A percentile compares a stretch with the other conserved stretches of the same genome.
phyloP scores from a whole-genome alignment of 2,329 filamentous ascomycete genomes.

The Gnomoniopsis smithogilvyi region DNA sequence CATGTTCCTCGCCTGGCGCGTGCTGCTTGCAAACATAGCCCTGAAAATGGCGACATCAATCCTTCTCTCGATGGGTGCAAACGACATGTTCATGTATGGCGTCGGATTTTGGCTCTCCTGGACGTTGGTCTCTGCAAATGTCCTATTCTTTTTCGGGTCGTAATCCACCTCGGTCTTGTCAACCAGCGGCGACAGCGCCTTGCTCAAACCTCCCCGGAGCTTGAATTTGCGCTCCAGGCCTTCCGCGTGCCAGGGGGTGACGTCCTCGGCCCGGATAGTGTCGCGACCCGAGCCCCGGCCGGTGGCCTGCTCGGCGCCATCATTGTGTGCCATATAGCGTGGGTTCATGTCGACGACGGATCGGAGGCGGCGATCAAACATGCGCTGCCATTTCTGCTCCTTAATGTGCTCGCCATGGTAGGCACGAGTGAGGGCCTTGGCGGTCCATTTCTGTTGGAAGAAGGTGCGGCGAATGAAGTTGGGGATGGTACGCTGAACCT shows the following conservation, averaged over 20 bases:
- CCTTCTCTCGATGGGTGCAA: conserved; percentile 83
- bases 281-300: conserved; percentile 76
- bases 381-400: conserved; percentile 90
- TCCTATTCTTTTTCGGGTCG: neutral
- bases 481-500: conserved; percentile 14
- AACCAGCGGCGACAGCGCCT: neutral
- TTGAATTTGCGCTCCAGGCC: conserved; percentile 21
- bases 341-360: conserved; percentile 85
- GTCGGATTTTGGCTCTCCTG: conserved; percentile 45
- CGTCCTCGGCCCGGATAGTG: conserved; percentile 11
- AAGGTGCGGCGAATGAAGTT: conserved; percentile 58
- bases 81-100: conserved; percentile 96
- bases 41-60: conserved; percentile 94
- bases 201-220: conserved; percentile 5
- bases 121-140: conserved; percentile 21
- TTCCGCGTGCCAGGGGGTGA: conserved; percentile 17
- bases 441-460: conserved; percentile 97
- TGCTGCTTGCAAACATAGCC: conserved; percentile 89
- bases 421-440: conserved; percentile 77
- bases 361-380: conserved; percentile 79
- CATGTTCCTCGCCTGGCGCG: conserved; percentile 89
- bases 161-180: neutral
- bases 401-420: conserved; percentile 96
- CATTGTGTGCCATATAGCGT: conserved; percentile 70
- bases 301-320: conserved; percentile 79